phyloP scores from a whole-genome alignment of 2,329 filamentous ascomycete species.

The Cadophora sp. region DNA sequence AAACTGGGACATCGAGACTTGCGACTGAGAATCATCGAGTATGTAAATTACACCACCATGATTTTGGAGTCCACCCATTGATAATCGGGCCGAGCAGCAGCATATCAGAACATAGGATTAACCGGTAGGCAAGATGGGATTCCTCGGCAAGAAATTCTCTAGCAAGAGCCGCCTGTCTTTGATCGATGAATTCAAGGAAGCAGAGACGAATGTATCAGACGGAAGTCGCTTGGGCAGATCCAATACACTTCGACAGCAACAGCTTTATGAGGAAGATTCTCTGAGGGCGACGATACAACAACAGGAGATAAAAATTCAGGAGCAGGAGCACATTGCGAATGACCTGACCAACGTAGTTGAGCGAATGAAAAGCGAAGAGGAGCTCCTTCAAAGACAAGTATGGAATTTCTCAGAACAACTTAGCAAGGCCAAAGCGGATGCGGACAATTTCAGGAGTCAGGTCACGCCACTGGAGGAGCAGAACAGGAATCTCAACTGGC shows the following conservation, averaged over 20 bases:
- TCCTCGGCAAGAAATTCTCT: background rate
- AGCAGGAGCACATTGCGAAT: background rate
- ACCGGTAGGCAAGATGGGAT: background rate
- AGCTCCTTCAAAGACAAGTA: background rate
- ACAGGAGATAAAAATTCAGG: slow-evolving; percentile 1
- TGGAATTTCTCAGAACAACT: background rate
- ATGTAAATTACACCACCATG: background rate
- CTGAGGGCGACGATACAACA: background rate
- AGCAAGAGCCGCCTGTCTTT: slow-evolving; percentile 3
- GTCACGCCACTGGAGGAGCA: background rate
- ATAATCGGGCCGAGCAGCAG: background rate
- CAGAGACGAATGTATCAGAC: background rate
- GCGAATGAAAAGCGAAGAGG: background rate
- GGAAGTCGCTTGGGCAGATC: background rate
- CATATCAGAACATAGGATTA: no score
- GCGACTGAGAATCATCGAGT: background rate
- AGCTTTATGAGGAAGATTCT: background rate
- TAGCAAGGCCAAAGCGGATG: background rate
- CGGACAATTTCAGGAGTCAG: background rate
- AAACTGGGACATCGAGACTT: no score
- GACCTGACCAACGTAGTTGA: background rate
- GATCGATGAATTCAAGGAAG: background rate
- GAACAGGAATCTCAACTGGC: background rate
- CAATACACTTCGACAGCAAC: background rate
- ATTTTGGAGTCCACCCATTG: background rate